Conservation (phyloP, 164 flowering plant species). For the Berberis thunbergii region DNA sequence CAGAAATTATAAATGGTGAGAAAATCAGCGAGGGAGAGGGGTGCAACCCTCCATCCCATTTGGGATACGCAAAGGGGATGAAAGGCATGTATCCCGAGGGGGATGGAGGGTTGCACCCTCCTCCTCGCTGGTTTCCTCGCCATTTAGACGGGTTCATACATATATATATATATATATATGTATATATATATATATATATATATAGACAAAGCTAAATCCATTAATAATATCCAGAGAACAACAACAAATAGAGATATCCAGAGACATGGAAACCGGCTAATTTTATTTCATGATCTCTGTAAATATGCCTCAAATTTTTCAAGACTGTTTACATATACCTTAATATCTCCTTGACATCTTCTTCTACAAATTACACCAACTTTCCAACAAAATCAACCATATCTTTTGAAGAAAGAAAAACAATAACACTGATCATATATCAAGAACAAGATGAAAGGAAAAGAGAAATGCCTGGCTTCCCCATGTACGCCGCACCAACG, state of each 20-base stretch:
- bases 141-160: too few species aligned
- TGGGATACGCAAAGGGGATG: too few species aligned
- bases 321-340: constrained; percentile 8
- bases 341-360: neutral
- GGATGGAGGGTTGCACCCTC: too few species aligned
- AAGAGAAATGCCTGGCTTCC: constrained; percentile 19
- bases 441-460: neutral
- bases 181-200: neutral
- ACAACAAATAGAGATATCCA: neutral
- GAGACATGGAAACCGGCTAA: constrained; percentile 8
- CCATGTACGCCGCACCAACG: constrained; percentile 15
- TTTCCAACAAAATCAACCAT: neutral
- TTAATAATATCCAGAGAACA: neutral
- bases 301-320: neutral
- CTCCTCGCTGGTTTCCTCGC: too few species aligned
- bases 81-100: too few species aligned
- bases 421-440: neutral
- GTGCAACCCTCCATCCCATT: too few species aligned
- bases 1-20: too few species aligned
- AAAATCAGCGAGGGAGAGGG: too few species aligned
- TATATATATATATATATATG: too few species aligned
- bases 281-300: neutral
- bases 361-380: neutral
- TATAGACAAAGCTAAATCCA: neutral
- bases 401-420: neutral